Evolutionary conservation across 2,329 filamentous ascomycete genomes (phyloP).

Genomic region (Scolecobasidium constrictum): DNA sequence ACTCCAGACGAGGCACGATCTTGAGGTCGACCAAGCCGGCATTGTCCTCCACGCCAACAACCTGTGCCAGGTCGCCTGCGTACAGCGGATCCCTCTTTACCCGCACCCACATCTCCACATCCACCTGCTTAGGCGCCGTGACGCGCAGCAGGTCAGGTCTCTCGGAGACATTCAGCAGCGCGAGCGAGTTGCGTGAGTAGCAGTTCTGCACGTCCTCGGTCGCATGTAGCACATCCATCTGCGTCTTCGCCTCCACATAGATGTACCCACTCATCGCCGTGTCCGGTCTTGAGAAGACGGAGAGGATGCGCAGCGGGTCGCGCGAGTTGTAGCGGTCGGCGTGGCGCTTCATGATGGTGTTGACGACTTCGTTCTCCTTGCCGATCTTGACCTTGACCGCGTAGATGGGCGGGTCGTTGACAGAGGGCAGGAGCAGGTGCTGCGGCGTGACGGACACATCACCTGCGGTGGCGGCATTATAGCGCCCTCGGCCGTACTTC

Average conservation of each 20-base stretch:
- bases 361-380: constrained; percentile 87
- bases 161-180: constrained; percentile 88
- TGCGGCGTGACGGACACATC: constrained; percentile 75
- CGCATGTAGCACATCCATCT: constrained; percentile 74
- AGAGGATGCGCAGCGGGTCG: constrained; percentile 73
- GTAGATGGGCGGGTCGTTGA: constrained; percentile 95
- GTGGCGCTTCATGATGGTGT: constrained; percentile 77
- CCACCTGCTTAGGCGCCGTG: constrained; percentile 71
- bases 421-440: constrained; percentile 76
- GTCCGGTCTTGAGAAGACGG: constrained; percentile 80
- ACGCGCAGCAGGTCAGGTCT: constrained; percentile 94
- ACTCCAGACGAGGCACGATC: constrained; percentile 84
- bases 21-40: constrained; percentile 79
- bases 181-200: constrained; percentile 77
- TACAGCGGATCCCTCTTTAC: constrained; percentile 73
- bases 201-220: constrained; percentile 80
- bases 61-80: constrained; percentile 78
- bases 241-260: constrained; percentile 83
- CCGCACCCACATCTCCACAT: constrained; percentile 86
- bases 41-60: constrained; percentile 86
- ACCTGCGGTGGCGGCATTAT: constrained; percentile 52
- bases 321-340: constrained; percentile 70
- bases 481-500: constrained; percentile 63
- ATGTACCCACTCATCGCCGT: constrained; percentile 81
- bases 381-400: constrained; percentile 86